Conservation (phyloP, 2,329 filamentous ascomycete species). For the Lecanicillium sp. region DNA sequence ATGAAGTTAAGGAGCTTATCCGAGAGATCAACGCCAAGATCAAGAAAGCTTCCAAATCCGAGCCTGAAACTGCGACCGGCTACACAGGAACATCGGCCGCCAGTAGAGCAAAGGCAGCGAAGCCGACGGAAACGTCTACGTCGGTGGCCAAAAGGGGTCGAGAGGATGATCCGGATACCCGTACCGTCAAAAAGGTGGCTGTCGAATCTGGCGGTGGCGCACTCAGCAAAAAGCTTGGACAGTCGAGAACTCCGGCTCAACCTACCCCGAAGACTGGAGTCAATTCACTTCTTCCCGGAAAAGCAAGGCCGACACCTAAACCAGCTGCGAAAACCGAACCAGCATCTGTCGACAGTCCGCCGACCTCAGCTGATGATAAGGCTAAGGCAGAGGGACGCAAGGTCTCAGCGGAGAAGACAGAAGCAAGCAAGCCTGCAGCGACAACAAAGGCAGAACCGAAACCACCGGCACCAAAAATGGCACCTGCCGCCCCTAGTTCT, state of each 20-base stretch:
- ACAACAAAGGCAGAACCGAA: slow-evolving; percentile 22
- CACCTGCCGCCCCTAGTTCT: slow-evolving; percentile 19
- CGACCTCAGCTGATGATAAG: slow-evolving; percentile 22
- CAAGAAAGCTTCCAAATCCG: slow-evolving; percentile 29
- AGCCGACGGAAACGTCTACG: slow-evolving; percentile 13
- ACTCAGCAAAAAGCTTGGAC: slow-evolving; percentile 31
- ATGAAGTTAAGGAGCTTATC: slow-evolving; percentile 53
- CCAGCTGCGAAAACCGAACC: slow-evolving; percentile 27
- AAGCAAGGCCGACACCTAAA: slow-evolving; percentile 36
- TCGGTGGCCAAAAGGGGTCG: slow-evolving; percentile 25
- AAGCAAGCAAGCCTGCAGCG: slow-evolving; percentile 15
- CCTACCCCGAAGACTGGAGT: slow-evolving; percentile 19
- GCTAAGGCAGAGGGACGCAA: slow-evolving; percentile 12
- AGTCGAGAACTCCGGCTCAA: slow-evolving; percentile 23
- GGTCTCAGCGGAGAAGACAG: slow-evolving; percentile 10
- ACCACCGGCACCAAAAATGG: slow-evolving; percentile 18
- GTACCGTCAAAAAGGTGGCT: slow-evolving; percentile 33
- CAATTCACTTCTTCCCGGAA: slow-evolving; percentile 38
- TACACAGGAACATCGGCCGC: slow-evolving; percentile 31
- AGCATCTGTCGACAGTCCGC: slow-evolving; percentile 16
- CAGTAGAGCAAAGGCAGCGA: slow-evolving; percentile 25
- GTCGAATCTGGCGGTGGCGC: slow-evolving; percentile 28
- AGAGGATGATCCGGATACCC: slow-evolving; percentile 31
- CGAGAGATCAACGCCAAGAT: slow-evolving; percentile 45
- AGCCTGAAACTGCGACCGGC: slow-evolving; percentile 26